A percentile compares a stretch with the other conserved stretches of the same genome.
Conservation (phyloP, 331 rosid genomes). For the Malus hybrid region DNA sequence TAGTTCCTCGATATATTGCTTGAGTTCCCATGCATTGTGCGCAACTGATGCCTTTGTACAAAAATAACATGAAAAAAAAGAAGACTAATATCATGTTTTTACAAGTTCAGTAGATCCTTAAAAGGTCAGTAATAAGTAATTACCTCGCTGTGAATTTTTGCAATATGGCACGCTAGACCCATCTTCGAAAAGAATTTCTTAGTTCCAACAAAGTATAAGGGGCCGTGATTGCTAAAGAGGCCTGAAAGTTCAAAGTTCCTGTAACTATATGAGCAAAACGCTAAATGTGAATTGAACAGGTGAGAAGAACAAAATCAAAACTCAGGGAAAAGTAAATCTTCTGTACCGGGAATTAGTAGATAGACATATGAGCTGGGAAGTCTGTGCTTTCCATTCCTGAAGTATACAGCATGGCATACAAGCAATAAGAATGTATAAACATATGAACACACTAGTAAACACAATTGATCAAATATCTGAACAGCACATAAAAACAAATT, state of each 20-base stretch:
- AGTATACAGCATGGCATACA: neutral
- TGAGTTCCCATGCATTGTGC: conserved; percentile 74
- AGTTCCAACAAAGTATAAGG: conserved; percentile 70
- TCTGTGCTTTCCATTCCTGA: conserved; percentile 60
- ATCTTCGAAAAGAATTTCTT: conserved; percentile 78
- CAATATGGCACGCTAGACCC: conserved; percentile 82
- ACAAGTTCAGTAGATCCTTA: neutral
- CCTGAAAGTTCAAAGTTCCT: conserved; percentile 40
- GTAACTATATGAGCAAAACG: neutral
- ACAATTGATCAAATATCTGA: neutral
- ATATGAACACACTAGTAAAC: neutral
- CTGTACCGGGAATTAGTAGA: conserved; percentile 70
- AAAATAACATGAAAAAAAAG: neutral
- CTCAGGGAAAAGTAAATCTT: neutral
- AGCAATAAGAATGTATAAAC: neutral
- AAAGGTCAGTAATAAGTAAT: neutral
- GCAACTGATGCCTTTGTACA: conserved; percentile 60
- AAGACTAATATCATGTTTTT: neutral
- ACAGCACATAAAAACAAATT: neutral
- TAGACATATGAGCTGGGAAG: conserved; percentile 72
- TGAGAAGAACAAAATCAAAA: conserved; percentile 7
- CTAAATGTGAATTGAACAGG: neutral
- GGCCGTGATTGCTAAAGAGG: conserved; percentile 82
- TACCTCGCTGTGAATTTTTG: conserved; percentile 86
- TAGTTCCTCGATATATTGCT: conserved; percentile 70